These are phyloP conservation scores for Wallacemonas sp. DNA, from an alignment of 208 protist species.

Conservation along the genomic window DNA sequence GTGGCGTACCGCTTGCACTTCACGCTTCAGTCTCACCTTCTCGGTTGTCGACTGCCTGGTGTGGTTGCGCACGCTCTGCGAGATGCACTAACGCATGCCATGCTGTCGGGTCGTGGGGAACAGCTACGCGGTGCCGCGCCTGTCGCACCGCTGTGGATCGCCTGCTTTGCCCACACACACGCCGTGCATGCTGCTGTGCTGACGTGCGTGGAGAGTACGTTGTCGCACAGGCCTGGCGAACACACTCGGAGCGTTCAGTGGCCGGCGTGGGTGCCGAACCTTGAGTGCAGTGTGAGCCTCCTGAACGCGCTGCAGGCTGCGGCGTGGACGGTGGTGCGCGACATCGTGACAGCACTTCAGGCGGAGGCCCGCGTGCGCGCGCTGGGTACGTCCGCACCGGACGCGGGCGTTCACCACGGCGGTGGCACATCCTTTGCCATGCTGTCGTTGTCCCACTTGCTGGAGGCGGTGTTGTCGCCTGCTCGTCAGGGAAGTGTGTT, in stretches of 20 bases:
- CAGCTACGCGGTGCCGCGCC: background rate
- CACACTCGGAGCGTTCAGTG: conserved; percentile 11
- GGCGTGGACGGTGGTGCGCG: conserved; percentile 24
- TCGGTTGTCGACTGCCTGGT: background rate
- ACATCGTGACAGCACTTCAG: conserved; percentile 4
- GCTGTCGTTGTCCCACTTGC: background rate
- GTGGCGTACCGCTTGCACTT: background rate
- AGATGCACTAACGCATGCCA: too few relatives aligned
- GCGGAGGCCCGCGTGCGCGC: background rate
- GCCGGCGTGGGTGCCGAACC: conserved; percentile 32
- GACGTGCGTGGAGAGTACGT: background rate
- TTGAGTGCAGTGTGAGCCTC: conserved; percentile 7
- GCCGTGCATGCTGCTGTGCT: background rate
- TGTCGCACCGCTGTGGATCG: conserved; percentile 24
- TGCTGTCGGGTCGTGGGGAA: background rate
- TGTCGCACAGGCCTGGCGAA: too few relatives aligned
- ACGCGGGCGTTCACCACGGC: too few relatives aligned
- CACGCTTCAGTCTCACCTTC: background rate
- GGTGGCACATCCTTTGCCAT: background rate
- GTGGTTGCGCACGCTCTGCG: background rate
- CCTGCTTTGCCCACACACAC: conserved; percentile 26
- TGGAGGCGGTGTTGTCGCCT: background rate
- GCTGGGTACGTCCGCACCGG: background rate
- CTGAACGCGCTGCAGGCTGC: conserved; percentile 22
- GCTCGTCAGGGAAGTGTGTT: background rate